Conservation (phyloP, 192 early-diverging fungal genomes). For the Backusella sp. region DNA sequence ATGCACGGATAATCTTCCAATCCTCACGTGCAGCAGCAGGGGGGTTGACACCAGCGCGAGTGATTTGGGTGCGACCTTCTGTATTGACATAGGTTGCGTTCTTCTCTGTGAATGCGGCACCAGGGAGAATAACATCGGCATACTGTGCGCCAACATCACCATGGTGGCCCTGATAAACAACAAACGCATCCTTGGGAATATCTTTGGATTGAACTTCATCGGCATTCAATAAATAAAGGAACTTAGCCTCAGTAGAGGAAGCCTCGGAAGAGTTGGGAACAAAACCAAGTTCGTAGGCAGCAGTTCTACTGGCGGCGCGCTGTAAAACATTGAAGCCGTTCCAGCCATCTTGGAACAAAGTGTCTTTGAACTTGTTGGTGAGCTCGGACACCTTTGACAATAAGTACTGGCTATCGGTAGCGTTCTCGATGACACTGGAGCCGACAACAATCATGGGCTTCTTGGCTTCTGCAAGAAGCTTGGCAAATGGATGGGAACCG, state of each 20-base stretch:
- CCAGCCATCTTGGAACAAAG: conserved; percentile 73
- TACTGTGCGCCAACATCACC: conserved; percentile 92
- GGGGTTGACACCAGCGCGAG: conserved; percentile 86
- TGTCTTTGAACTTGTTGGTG: conserved; percentile 61
- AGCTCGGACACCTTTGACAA: conserved; percentile 73
- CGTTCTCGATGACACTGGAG: conserved; percentile 70
- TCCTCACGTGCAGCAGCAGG: conserved; percentile 92
- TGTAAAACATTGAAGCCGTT: conserved; percentile 91
- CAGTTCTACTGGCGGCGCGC: conserved; percentile 81
- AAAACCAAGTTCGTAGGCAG: conserved; percentile 90
- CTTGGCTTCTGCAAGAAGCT: conserved; percentile 74
- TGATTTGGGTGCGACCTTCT: conserved; percentile 91
- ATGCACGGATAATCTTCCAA: conserved; percentile 97
- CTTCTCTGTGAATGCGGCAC: conserved; percentile 96
- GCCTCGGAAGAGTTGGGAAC: conserved; percentile 50
- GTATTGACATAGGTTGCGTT: conserved; percentile 94
- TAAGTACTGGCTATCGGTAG: conserved; percentile 64
- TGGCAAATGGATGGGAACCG: conserved; percentile 69
- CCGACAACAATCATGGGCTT: conserved; percentile 91
- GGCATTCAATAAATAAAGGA: conserved; percentile 91
- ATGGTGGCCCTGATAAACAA: conserved; percentile 99
- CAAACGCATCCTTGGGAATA: conserved; percentile 89
- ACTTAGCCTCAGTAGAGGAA: conserved; percentile 45
- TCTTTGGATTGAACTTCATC: conserved; percentile 77
- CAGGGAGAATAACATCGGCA: conserved; percentile 95